Evolutionary conservation across 2,329 filamentous ascomycete species (phyloP), one percentile per base, ranked within the genome.

Genomic region (Aspergillus thermomutatus): DNA sequence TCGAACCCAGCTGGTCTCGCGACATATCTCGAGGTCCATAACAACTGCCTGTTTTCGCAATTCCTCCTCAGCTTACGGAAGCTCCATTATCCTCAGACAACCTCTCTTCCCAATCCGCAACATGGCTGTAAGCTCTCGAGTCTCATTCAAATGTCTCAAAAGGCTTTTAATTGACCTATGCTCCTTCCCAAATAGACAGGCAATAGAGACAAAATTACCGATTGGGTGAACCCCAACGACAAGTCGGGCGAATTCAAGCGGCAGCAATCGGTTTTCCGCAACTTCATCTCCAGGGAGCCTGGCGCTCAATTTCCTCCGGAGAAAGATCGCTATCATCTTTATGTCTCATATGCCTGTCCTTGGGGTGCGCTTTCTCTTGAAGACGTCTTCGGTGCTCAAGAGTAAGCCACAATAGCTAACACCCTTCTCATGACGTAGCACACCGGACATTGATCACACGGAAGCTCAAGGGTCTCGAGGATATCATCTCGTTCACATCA

Each of bases 161-260:
- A 1, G 11, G 21, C n/a, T 26, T 17, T 27, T 26, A 19, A 53
- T 41, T 46, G 37, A 27, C 26, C 9, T 45, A 9, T 14, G 10
- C 28, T 26, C 37, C 6, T 48, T 41, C 46, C 46, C 11, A 31
- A 19, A 43, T 31, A 72, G 68, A 64, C 69, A 6, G 60, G 59
- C 31, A 67, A 63, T 50, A 63, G 73, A 43, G 67, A 66, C 56
- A 84, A 83, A 54, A 91, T 96, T 72, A 92, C 91, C 48, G 85
- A 93, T 68, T 96, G 91, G 91, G 91, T 94, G 52, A 82, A 85
- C 60, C 87, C 85, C 48, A 82, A 81, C 66, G 90, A 94, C 79
- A 89, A 86, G 70, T 84, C 85, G 19, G 93, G 93, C 75, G 92
- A 97, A 77, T 97, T 96, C 83, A 96, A 96, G 79, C 88, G 93